A percentile compares a stretch with the other conserved stretches of the same genome.
These are phyloP conservation scores for Drechslerella coelobrocha DNA, from an alignment of 2,329 filamentous ascomycete species.

Conservation along the genomic window DNA sequence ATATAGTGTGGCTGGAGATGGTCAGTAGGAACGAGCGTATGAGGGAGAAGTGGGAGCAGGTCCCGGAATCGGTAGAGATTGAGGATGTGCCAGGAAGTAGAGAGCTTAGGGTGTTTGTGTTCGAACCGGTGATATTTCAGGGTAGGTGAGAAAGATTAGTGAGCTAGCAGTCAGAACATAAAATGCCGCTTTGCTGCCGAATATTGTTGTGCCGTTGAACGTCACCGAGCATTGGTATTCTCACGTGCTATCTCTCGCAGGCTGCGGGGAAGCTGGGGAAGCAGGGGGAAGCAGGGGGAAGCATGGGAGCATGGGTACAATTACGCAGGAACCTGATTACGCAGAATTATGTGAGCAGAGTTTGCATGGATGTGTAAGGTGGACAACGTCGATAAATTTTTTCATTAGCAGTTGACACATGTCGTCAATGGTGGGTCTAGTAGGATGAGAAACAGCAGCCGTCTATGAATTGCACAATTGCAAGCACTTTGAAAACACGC, in stretches of 20 bases:
- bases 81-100: conserved; percentile 40
- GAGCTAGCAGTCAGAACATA: not conserved
- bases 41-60: conserved; percentile 57
- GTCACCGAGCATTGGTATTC: too few species aligned
- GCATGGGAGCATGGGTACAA: too few species aligned
- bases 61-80: conserved; percentile 61
- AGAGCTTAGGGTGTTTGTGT: conserved; percentile 20
- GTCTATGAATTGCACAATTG: too few species aligned
- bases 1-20: conserved; percentile 76
- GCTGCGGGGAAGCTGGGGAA: not conserved
- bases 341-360: too few species aligned
- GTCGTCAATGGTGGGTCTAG: too few species aligned
- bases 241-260: too few species aligned
- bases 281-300: too few species aligned
- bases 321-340: too few species aligned
- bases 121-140: conserved; percentile 23
- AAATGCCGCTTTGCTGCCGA: too few species aligned
- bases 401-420: not conserved
- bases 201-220: too few species aligned
- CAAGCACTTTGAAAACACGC: too few species aligned
- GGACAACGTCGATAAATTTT: not conserved
- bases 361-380: not conserved
- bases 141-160: not conserved
- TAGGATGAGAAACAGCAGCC: too few species aligned
- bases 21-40: conserved; percentile 60